Conservation (phyloP, 2,329 filamentous ascomycete genomes). For the Cordyceps cicadae region DNA sequence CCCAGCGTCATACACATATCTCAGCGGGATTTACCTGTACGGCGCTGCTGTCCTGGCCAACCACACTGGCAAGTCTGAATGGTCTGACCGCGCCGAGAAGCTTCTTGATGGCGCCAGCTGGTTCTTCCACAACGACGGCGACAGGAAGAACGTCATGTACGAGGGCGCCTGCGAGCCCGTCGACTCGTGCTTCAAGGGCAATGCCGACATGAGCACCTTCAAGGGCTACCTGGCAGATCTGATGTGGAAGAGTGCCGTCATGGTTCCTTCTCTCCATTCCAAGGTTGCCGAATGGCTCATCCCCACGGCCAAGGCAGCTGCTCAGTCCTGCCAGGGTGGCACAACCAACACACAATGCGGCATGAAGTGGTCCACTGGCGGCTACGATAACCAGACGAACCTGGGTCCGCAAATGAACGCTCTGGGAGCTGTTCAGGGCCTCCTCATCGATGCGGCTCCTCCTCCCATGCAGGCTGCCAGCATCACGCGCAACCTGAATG, state of each 20-base stretch:
- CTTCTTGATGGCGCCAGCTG: slow-evolving; percentile 43
- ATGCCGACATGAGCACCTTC: slow-evolving; percentile 57
- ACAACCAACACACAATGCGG: slow-evolving; percentile 45
- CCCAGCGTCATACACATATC: slow-evolving; percentile 55
- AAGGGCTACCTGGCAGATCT: slow-evolving; percentile 61
- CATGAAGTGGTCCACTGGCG: slow-evolving; percentile 53
- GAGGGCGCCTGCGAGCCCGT: slow-evolving; percentile 57
- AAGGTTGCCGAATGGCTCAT: slow-evolving; percentile 41
- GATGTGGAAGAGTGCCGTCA: slow-evolving; percentile 49
- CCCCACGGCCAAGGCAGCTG: slow-evolving; percentile 48
- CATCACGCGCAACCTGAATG: slow-evolving; percentile 36
- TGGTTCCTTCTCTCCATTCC: slow-evolving; percentile 45
- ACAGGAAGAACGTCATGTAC: slow-evolving; percentile 52
- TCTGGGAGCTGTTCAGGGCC: slow-evolving; percentile 53
- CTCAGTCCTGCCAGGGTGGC: slow-evolving; percentile 48
- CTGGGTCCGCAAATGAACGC: slow-evolving; percentile 59
- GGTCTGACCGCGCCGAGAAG: slow-evolving; percentile 43
- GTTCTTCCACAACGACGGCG: slow-evolving; percentile 46
- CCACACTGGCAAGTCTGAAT: slow-evolving; percentile 43
- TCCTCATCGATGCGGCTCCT: slow-evolving; percentile 37
- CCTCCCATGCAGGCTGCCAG: slow-evolving; percentile 40
- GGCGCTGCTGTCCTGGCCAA: slow-evolving; percentile 58
- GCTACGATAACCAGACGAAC: slow-evolving; percentile 46
- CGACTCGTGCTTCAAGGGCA: slow-evolving; percentile 37
- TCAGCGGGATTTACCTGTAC: slow-evolving; percentile 56